Evolutionary conservation across 257 asterid genomes (phyloP).

Genomic region (Solanum appendiculatum): DNA sequence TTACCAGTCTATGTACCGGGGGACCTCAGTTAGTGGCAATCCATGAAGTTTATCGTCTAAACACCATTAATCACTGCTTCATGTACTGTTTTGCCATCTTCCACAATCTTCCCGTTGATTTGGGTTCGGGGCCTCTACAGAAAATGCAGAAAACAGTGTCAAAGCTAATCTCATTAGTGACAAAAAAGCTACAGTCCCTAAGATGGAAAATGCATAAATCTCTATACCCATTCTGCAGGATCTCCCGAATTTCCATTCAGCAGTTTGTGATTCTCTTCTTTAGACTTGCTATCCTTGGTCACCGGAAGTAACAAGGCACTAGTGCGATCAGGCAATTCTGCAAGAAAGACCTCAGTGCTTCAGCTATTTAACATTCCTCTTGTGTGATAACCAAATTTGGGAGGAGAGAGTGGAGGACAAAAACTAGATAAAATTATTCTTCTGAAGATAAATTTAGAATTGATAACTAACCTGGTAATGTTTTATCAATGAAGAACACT

Average conservation of each 20-base stretch:
- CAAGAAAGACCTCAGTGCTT: not conserved
- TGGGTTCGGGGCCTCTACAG: conserved; percentile 84
- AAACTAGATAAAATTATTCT: not conserved
- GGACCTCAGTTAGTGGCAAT: not conserved
- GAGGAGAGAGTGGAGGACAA: not conserved
- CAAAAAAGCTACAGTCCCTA: no score
- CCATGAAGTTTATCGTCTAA: conserved; percentile 7
- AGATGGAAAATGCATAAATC: not conserved
- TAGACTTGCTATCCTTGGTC: conserved; percentile 53
- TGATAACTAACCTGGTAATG: conserved; percentile 56
- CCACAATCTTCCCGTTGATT: conserved; percentile 83
- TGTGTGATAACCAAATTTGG: not conserved
- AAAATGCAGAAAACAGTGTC: not conserved
- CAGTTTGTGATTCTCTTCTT: conserved; percentile 76
- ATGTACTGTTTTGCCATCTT: conserved; percentile 64
- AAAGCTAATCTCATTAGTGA: not conserved
- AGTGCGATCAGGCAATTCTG: conserved; percentile 87
- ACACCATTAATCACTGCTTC: conserved; percentile 67
- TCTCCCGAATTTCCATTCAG: conserved; percentile 71
- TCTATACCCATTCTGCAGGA: conserved; percentile 68
- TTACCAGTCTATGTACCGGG: not conserved
- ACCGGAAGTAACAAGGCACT: conserved; percentile 61
- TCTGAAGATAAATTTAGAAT: not conserved
- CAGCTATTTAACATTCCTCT: not conserved
- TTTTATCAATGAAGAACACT: conserved; percentile 84